phyloP scores from a whole-genome alignment of 441 rosid genomes.

The Syzygium malaccense region DNA sequence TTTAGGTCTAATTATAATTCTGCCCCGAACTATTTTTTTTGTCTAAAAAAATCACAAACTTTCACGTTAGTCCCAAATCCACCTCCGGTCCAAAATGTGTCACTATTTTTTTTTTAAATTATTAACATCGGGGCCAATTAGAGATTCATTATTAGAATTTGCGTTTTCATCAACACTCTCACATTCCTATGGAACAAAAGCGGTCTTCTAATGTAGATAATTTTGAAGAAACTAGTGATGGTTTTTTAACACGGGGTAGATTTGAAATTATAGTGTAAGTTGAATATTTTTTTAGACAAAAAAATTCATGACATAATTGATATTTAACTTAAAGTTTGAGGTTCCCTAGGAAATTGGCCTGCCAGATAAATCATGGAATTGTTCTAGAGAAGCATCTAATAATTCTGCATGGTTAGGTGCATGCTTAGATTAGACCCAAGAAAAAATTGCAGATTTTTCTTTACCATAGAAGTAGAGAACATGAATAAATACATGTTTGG shows the following conservation, averaged over 20 bases:
- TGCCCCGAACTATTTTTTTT: rapidly evolving
- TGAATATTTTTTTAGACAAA: rapidly evolving
- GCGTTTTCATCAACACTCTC: rapidly evolving
- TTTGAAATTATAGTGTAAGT: background rate
- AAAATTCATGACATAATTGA: background rate
- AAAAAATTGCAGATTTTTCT: background rate
- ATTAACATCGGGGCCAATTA: background rate
- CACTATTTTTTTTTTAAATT: background rate
- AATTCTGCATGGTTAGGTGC: background rate
- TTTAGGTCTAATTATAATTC: background rate
- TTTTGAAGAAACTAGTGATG: background rate
- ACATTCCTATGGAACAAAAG: background rate
- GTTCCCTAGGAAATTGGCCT: background rate
- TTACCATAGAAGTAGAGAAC: background rate
- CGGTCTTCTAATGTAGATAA: background rate
- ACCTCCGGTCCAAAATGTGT: background rate
- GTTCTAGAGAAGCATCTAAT: background rate
- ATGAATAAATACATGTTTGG: background rate
- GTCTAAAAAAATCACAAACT: background rate
- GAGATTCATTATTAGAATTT: rapidly evolving
- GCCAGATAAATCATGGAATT: background rate
- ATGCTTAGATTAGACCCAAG: background rate
- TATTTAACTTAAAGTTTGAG: background rate
- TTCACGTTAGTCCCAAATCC: background rate
- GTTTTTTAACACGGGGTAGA: background rate